These are phyloP conservation scores for Mycena capillaripes DNA, from an alignment of 768 basidiomycete genomes.

Conservation along the genomic window DNA sequence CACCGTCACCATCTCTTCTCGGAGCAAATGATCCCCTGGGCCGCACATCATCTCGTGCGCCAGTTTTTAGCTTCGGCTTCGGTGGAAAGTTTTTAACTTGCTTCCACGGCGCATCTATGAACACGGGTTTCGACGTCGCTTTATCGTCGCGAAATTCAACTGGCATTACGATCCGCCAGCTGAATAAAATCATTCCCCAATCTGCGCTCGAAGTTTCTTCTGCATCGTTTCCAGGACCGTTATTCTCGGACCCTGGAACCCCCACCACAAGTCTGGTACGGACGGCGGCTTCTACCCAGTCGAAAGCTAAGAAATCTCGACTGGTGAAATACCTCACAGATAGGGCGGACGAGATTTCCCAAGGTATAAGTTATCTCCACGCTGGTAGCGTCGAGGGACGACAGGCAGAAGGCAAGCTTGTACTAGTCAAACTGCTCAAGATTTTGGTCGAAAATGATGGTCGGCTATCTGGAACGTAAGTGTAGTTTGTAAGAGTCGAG, in stretches of 20 bases:
- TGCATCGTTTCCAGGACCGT: slow-evolving; percentile 86
- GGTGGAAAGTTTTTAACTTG: slow-evolving; percentile 93
- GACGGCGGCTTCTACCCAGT: slow-evolving; percentile 65
- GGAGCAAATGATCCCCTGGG: slow-evolving; percentile 88
- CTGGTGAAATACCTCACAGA: slow-evolving; percentile 84
- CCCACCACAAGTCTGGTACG: slow-evolving; percentile 79
- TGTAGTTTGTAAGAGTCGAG: slow-evolving; percentile 23
- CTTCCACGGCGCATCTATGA: slow-evolving; percentile 82
- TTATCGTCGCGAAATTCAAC: slow-evolving; percentile 80
- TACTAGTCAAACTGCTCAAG: slow-evolving; percentile 80
- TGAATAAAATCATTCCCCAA: slow-evolving; percentile 81
- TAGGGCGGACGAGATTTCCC: slow-evolving; percentile 81
- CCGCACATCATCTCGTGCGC: slow-evolving; percentile 78
- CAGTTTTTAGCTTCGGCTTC: slow-evolving; percentile 92
- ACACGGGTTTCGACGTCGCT: slow-evolving; percentile 84
- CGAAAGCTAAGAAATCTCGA: slow-evolving; percentile 87
- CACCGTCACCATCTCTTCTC: slow-evolving; percentile 86
- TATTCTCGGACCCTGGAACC: slow-evolving; percentile 83
- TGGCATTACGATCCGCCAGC: slow-evolving; percentile 73
- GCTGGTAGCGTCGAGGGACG: slow-evolving; percentile 65
- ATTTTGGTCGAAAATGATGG: slow-evolving; percentile 94
- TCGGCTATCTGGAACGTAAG: slow-evolving; percentile 87
- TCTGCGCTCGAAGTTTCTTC: slow-evolving; percentile 69
- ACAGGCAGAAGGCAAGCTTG: slow-evolving; percentile 81
- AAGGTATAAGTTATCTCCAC: slow-evolving; percentile 79